phyloP scores from a whole-genome alignment of 805 yeast species.

The Priceomyces castillae region DNA sequence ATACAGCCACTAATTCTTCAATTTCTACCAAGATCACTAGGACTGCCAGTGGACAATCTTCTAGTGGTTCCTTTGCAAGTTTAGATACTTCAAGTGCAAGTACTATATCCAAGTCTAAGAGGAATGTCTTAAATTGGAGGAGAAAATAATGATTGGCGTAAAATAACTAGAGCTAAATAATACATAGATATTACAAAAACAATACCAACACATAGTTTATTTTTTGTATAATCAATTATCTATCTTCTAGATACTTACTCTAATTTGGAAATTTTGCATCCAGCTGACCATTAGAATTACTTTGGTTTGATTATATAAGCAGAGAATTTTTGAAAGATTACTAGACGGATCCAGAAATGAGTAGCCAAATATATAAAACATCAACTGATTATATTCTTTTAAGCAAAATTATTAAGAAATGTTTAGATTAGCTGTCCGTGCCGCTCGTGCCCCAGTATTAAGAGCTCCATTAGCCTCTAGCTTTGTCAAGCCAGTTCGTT shows the following conservation, averaged over 20 bases:
- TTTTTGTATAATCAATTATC: no score
- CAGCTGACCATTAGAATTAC: not conserved
- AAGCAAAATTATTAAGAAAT: slow-evolving; percentile 21
- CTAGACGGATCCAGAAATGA: not conserved
- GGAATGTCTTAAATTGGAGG: slow-evolving; percentile 31
- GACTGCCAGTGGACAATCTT: slow-evolving; percentile 4
- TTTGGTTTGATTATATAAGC: slow-evolving; percentile 2
- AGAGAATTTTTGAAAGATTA: slow-evolving; percentile 1
- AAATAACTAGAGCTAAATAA: no score
- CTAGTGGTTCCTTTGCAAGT: not conserved
- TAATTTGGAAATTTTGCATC: not conserved
- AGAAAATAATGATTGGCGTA: slow-evolving; percentile 1
- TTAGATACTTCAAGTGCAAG: slow-evolving; percentile 5
- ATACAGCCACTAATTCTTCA: slow-evolving; percentile 6
- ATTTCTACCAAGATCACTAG: slow-evolving; percentile 7
- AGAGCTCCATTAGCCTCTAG: slow-evolving; percentile 27
- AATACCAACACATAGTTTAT: no score
- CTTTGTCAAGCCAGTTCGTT: slow-evolving; percentile 35
- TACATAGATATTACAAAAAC: no score
- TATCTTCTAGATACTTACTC: no score
- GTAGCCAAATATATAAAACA: not conserved
- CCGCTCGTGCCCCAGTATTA: slow-evolving; percentile 31
- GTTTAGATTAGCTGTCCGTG: slow-evolving; percentile 55
- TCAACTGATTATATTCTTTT: not conserved
- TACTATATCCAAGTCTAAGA: slow-evolving; percentile 11